Evolutionary conservation across 176 grass and related monocot genomes (phyloP).

Genomic region (Triticum aestivum): DNA sequence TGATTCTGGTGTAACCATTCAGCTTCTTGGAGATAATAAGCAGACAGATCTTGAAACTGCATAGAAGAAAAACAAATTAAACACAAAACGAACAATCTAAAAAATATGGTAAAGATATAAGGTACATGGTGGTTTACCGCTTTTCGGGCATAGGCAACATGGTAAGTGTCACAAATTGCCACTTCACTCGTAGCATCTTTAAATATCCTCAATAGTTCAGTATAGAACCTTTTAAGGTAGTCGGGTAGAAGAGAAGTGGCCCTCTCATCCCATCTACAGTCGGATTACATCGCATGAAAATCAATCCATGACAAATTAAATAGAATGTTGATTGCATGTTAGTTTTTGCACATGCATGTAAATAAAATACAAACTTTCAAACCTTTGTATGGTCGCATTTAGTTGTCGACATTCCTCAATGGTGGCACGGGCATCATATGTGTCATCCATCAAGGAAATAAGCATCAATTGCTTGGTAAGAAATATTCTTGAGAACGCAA

Average conservation of each 20-base stretch:
- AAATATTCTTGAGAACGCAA: neutral
- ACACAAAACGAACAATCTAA: neutral
- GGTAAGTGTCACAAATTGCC: neutral
- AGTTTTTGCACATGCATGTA: neutral
- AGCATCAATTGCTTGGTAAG: constrained; percentile 6
- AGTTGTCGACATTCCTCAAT: neutral
- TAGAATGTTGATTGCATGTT: neutral
- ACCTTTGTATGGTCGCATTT: constrained; percentile 28
- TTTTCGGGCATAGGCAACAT: neutral
- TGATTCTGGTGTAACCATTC: neutral
- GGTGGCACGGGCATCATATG: constrained; percentile 24
- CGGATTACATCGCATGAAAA: neutral
- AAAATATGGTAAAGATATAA: neutral
- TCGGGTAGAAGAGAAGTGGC: neutral
- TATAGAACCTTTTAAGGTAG: neutral
- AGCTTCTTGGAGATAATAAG: neutral
- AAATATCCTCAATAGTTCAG: neutral
- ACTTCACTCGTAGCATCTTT: neutral
- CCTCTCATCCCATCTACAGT: neutral
- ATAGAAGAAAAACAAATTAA: neutral
- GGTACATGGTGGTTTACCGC: neutral
- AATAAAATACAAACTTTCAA: neutral
- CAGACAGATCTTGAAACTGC: neutral
- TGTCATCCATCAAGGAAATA: constrained; percentile 13
- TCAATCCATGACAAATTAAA: neutral